Conservation (phyloP, 345 rosid genomes). For the Salix purpurea region DNA sequence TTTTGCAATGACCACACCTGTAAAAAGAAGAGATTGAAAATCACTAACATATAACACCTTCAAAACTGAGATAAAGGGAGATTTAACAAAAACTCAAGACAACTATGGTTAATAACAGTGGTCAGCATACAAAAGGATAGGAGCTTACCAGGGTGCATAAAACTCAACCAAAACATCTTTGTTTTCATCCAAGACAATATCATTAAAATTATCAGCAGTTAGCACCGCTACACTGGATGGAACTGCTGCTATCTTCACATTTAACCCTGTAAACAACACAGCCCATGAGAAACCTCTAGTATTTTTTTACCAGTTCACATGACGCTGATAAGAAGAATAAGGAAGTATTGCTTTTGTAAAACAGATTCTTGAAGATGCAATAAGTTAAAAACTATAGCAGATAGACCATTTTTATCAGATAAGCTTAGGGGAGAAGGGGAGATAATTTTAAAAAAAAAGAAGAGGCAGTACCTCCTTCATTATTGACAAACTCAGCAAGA, state of each 20-base stretch:
- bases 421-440: not conserved
- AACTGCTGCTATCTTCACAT: constrained; percentile 70
- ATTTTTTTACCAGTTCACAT: not conserved
- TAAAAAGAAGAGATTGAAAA: constrained; percentile 22
- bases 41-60: not conserved
- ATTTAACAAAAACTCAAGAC: not conserved
- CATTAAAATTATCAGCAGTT: constrained; percentile 68
- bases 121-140: not conserved
- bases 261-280: constrained; percentile 60
- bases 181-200: constrained; percentile 71
- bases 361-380: not conserved
- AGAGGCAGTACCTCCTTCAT: constrained; percentile 68
- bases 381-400: not conserved
- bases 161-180: constrained; percentile 97
- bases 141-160: constrained; percentile 90
- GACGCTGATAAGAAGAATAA: not conserved
- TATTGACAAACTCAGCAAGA: constrained; percentile 80
- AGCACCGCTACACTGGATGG: constrained; percentile 79
- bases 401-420: not conserved
- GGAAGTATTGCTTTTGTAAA: not conserved
- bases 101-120: not conserved
- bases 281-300: not conserved
- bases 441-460: not conserved
- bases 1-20: constrained; percentile 99
- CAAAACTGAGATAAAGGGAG: not conserved